A percentile compares a stretch with the other conserved stretches of the same genome.
phyloP scores from a whole-genome alignment of 1,139 yeast genomes.

The Lodderomyces beijingensis region DNA sequence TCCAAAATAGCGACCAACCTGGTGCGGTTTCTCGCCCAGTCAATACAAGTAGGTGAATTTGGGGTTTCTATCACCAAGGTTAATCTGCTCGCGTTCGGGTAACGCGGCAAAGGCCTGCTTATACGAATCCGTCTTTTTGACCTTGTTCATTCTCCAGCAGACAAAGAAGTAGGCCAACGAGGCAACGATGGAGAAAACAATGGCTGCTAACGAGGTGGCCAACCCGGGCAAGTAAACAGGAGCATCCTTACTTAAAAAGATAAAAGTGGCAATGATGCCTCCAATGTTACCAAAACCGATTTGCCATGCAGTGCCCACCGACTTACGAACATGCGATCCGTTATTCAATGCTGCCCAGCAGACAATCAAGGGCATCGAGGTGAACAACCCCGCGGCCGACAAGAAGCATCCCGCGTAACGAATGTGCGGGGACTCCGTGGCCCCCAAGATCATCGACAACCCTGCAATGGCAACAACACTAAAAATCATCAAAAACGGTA shows the following conservation, averaged over 20 bases:
- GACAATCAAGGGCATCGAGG: constrained; percentile 70
- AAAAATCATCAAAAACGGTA: constrained; percentile 43
- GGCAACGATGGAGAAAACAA: constrained; percentile 46
- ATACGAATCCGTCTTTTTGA: constrained; percentile 35
- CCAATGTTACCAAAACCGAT: constrained; percentile 83
- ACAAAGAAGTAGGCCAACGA: constrained; percentile 40
- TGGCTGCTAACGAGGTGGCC: constrained; percentile 48
- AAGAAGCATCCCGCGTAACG: constrained; percentile 74
- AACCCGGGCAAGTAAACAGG: constrained; percentile 60
- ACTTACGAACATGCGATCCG: constrained; percentile 66
- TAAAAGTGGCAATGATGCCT: constrained; percentile 68
- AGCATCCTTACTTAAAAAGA: constrained; percentile 53
- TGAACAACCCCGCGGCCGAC: constrained; percentile 59
- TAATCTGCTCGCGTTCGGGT: constrained; percentile 44
- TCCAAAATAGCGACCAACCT: too few species aligned
- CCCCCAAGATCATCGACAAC: constrained; percentile 48
- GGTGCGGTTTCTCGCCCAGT: neutral
- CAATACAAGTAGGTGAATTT: constrained; percentile 42
- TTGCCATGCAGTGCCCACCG: constrained; percentile 72
- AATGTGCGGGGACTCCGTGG: constrained; percentile 27
- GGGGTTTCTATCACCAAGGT: constrained; percentile 68
- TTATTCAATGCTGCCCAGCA: constrained; percentile 70
- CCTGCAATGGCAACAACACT: constrained; percentile 49
- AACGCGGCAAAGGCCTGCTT: constrained; percentile 40
- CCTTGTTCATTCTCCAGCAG: constrained; percentile 36